Base-by-base conservation (phyloP, 768 basidiomycete species). In the Hemileccinum impolitum region DNA sequence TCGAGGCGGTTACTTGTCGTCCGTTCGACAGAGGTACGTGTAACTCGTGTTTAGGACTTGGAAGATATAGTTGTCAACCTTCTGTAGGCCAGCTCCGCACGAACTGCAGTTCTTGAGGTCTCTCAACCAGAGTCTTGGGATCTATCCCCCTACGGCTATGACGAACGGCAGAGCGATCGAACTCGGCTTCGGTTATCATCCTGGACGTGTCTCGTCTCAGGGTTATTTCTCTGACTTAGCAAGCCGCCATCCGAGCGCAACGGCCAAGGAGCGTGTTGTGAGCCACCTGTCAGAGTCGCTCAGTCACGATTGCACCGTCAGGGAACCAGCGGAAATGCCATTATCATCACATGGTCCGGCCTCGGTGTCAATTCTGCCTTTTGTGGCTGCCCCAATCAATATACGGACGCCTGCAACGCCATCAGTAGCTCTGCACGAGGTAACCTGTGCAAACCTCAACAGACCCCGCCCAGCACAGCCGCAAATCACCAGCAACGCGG, bases 21-120 rank as follows among this genome's bases (percentile, higher is more conserved):
- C 23, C 10, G 13, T 26, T 43, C 25, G 38, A 31, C 13, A 41
- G 21, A 11, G 49, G 41, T 52, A 39, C 11, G 47, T 53, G 15
- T 12, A 31, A 23, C 12, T 38, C 6, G 19, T 30, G 4, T 9
- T 23, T 7, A 28, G 26, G 3, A 37, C 31, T 26, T 19, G 21
- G 8, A 40, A 23, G 17, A 21, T 11, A 39, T 17, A 38, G 6
- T 14, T 3, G 7, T 18, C 13, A 38, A 47, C 34, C 6, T 2
- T 34, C 30, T 13, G 21, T 26, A 57, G 56, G 8, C 12, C 6
- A 17, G 55, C 50, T 35, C 39, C 35, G 5, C 50, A 49, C 35
- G 47, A 57, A 19, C 40, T 43, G 32, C 46, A n/a, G 32, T 52
- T 57, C 43, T 11, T 48, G 30, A 42, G 15, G 12, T 43, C 37